Base-by-base conservation (phyloP, 1,284 basidiomycete species). In the Sanghuangporus baumii region DNA sequence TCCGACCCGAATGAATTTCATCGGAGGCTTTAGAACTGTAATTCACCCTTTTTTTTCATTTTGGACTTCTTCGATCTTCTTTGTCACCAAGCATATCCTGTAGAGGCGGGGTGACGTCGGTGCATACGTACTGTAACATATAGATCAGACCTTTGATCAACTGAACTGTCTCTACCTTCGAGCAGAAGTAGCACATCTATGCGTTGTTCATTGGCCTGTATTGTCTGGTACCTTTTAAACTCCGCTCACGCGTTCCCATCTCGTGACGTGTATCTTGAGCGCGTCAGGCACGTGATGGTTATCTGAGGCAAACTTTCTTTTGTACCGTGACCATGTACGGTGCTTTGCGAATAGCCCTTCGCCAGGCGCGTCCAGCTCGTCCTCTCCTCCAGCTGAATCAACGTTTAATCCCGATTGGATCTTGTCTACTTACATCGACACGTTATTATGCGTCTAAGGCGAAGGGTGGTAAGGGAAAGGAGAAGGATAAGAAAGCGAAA, bases 381-480 rank as follows among this genome's bases (percentile, higher is more conserved):
- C 20, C 48, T 2, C 12, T 51, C 18, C 48, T 34, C 8, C 20
- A 9, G 2, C 9, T 12, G 12, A 23, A 23, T 11, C 48, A 9
- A 12, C 5, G 12, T 11, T 7, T 31, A 51, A 46, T n/a, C 43
- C 20, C 6, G 23, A 2, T 26, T 26, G 18, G 14, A 7, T 6
- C 43, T 3, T 16, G 2, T 46, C 8, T 46, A 26, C 6, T 51
- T 11, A 11, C 9, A 5, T 23, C 50, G 20, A 51, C 18, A 12
- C 59, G 59, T 2, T 20, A 11, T 18, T 61, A 55, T 31, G 60
- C 60, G 26, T 43, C 60, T 36, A 61, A 61, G 34, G 38, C 52
- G 41, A 61, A 61, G 20, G 38, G 38, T 8, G 31, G 36, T 16
- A 61, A 61, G 36, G 31, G 40, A 37, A 61, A 55, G n/a, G 52